Conservation (phyloP, 768 basidiomycete genomes). For the Mycena floridula region DNA sequence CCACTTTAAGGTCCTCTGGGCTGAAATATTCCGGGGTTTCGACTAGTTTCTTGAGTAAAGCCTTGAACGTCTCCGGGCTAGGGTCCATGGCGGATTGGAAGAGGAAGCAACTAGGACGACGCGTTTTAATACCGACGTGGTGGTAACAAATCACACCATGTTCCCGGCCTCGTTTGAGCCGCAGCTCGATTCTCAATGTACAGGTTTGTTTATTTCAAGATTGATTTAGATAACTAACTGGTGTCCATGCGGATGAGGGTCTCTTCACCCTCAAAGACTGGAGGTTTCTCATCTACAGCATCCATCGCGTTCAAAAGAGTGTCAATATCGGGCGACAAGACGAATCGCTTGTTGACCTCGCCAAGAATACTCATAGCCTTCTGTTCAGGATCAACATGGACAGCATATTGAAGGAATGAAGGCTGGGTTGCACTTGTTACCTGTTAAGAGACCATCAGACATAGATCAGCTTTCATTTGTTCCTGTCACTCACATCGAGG, state of each 20-base stretch:
- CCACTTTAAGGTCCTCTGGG: slow-evolving; percentile 61
- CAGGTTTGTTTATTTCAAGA: no score
- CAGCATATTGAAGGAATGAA: slow-evolving; percentile 85
- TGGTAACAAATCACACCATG: no score
- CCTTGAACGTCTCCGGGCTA: slow-evolving; percentile 66
- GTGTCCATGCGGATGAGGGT: slow-evolving; percentile 53
- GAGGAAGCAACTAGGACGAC: no score
- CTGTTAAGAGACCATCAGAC: slow-evolving; percentile 28
- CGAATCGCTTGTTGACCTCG: slow-evolving; percentile 81
- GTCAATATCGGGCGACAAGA: slow-evolving; percentile 81
- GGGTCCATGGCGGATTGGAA: no score
- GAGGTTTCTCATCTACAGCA: slow-evolving; percentile 31
- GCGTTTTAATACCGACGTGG: no score
- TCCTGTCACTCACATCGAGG: slow-evolving; percentile 57
- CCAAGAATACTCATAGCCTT: slow-evolving; percentile 70
- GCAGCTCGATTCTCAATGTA: no score
- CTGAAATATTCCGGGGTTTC: slow-evolving; percentile 80
- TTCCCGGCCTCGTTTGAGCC: no score
- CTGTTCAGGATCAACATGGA: slow-evolving; percentile 55
- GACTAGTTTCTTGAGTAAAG: slow-evolving; percentile 70
- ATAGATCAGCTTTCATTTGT: slow-evolving; percentile 2
- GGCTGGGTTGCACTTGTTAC: slow-evolving; percentile 78
- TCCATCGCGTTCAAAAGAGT: slow-evolving; percentile 64
- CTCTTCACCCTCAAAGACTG: slow-evolving; percentile 33
- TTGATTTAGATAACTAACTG: no score